Evolutionary conservation across 805 yeast species (phyloP), one percentile per base, ranked within the genome.

Genomic region (Starmerella davenportii): DNA sequence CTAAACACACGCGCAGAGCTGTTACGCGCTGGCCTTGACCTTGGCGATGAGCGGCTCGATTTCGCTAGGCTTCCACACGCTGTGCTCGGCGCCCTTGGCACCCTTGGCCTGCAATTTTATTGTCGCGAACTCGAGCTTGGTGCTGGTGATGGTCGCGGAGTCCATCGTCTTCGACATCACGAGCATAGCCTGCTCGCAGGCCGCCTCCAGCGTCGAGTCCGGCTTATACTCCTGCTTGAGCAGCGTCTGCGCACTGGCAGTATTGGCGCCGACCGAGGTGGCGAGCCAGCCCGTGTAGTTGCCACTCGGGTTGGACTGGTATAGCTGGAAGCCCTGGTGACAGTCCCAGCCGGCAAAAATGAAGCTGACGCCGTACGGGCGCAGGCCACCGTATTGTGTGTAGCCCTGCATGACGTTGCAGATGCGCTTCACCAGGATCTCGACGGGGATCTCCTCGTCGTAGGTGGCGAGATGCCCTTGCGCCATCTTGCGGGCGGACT

Each of bases 281-380:
- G 98, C 98, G 61, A 80, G 84, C 99, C 99, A 90, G 20, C 98
- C 96, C 17, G 93, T 73, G 58, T 85, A 90, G 62, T 90, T 90
- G 21, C 99, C 99, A 0, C 94, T 80, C 13, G 99, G 99, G 57
- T 90, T 90, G 19, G 93, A 79, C 4, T 95, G 85, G 62, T 76
- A 90, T 48, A 90, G 66, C 60, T 90, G 98, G 66, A 78, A 90
- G 24, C 84, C 84, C 52, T 76, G 76, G 52, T 81, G 64, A 38
- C 82, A 87, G 57, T 90, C 98, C 54, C 76, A 78, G 5, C 99
- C 99, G 4, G 96, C 98, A 55, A 80, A 90, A 43, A 90, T 71
- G 60, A 90, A 85, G 38, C 93, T 79, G 30, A 90, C 98, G 53
- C 99, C 98, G 58, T 84, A 90, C 17, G 99, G 99, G 60, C 99